Conservation (phyloP, 495 filamentous ascomycete genomes). For the Clavariopsis aquatica region DNA sequence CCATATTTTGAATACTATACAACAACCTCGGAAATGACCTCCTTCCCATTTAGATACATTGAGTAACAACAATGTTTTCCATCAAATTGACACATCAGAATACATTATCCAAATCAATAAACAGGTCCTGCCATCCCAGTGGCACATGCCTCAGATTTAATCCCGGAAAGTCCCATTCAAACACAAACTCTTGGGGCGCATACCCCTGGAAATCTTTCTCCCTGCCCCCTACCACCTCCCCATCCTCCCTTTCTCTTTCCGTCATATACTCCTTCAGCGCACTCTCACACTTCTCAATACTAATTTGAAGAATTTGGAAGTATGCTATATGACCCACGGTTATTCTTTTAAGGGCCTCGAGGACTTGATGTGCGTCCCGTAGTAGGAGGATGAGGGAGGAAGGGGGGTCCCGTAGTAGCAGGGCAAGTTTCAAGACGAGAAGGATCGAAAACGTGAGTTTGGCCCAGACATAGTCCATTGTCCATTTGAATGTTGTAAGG, state of each 20-base stretch:
- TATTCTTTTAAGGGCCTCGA: slow-evolving; percentile 49
- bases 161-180: slow-evolving; percentile 59
- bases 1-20: no score
- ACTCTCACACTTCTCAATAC: slow-evolving; percentile 54
- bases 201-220: slow-evolving; percentile 53
- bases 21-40: no score
- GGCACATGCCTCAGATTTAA: slow-evolving; percentile 56
- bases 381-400: slow-evolving; percentile 49
- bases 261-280: slow-evolving; percentile 47
- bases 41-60: no score
- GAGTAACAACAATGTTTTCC: neutral
- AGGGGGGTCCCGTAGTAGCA: slow-evolving; percentile 49
- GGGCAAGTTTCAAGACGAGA: slow-evolving; percentile 54
- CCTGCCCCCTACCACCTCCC: neutral
- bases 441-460: slow-evolving; percentile 58
- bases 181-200: slow-evolving; percentile 54
- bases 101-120: slow-evolving; percentile 31
- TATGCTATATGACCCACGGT: slow-evolving; percentile 44
- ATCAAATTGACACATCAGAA: slow-evolving; percentile 3
- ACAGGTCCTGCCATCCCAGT: slow-evolving; percentile 38
- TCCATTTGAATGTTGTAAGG: slow-evolving; percentile 53
- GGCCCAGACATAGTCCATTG: slow-evolving; percentile 60
- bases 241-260: neutral
- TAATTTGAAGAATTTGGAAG: slow-evolving; percentile 47
- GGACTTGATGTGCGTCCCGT: slow-evolving; percentile 48